These are phyloP conservation scores for Eucalyptus virginea DNA, from an alignment of 345 rosid species.

Conservation along the genomic window DNA sequence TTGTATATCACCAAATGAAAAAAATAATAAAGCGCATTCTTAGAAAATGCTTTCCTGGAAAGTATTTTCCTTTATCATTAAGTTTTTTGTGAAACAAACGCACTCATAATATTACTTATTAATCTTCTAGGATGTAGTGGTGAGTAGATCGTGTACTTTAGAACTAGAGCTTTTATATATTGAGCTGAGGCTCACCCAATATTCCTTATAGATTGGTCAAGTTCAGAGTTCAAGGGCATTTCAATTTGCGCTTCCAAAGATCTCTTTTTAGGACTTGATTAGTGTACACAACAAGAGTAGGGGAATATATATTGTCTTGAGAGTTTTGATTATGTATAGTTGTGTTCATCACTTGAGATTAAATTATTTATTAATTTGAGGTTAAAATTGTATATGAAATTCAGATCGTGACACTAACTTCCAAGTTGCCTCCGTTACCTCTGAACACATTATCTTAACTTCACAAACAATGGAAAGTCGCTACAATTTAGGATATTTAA, in stretches of 20 bases:
- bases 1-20: no score
- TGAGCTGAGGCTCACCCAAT: neutral
- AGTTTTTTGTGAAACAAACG: no score
- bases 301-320: neutral
- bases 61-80: no score
- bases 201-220: neutral
- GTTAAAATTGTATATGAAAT: no score
- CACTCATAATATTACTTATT: neutral
- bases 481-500: neutral
- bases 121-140: neutral
- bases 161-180: neutral
- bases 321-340: neutral
- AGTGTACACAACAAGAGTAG: neutral
- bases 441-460: neutral
- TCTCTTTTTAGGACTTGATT: neutral
- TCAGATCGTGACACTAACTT: neutral
- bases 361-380: no score
- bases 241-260: neutral
- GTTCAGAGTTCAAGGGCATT: neutral
- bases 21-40: fast-evolving
- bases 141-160: neutral
- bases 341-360: neutral
- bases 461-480: neutral
- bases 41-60: no score
- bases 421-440: neutral